A percentile compares a stretch with the other conserved stretches of the same genome.
phyloP scores from a whole-genome alignment of 192 early-diverging fungal genomes.

The Coemansia reversa region DNA sequence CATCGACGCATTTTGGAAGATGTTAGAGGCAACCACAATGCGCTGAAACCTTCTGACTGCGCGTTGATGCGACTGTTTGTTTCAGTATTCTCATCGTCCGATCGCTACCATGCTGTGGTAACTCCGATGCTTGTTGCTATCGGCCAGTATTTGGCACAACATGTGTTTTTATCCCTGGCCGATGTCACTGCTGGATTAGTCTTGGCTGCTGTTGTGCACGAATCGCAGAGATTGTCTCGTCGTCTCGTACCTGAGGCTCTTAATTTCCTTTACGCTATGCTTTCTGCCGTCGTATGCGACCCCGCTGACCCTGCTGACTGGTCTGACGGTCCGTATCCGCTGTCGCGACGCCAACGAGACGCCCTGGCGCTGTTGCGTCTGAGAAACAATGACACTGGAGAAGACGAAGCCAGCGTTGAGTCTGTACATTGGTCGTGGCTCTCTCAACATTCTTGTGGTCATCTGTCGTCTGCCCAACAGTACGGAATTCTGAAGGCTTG shows the following conservation, averaged over 20 bases:
- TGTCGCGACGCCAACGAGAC: constrained; percentile 33
- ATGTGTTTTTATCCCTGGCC: constrained; percentile 55
- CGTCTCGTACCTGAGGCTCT: constrained; percentile 72
- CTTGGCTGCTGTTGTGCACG: constrained; percentile 69
- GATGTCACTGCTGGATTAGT: constrained; percentile 75
- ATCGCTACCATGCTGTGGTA: constrained; percentile 81
- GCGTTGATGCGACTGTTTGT: constrained; percentile 67
- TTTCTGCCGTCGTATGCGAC: constrained; percentile 37
- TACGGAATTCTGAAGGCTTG: constrained; percentile 30
- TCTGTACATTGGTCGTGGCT: constrained; percentile 45
- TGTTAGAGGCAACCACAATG: constrained; percentile 11
- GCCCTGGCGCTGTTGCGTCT: constrained; percentile 15
- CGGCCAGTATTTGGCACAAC: constrained; percentile 71
- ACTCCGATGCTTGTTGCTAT: constrained; percentile 85
- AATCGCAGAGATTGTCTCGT: constrained; percentile 68
- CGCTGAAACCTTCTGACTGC: constrained; percentile 58
- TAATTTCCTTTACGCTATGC: constrained; percentile 56
- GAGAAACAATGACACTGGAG: constrained; percentile 9
- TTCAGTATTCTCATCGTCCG: constrained; percentile 88
- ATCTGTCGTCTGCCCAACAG: constrained; percentile 17
- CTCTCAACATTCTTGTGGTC: neutral
- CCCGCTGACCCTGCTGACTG: constrained; percentile 16
- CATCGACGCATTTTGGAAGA: constrained; percentile 50
- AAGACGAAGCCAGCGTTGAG: neutral
- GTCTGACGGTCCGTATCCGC: constrained; percentile 23